Percentiles rank a stretch among this genome's conserved stretches.
phyloP scores from a whole-genome alignment of 371 early-diverging fungal genomes.

The Mortierella sp. region DNA sequence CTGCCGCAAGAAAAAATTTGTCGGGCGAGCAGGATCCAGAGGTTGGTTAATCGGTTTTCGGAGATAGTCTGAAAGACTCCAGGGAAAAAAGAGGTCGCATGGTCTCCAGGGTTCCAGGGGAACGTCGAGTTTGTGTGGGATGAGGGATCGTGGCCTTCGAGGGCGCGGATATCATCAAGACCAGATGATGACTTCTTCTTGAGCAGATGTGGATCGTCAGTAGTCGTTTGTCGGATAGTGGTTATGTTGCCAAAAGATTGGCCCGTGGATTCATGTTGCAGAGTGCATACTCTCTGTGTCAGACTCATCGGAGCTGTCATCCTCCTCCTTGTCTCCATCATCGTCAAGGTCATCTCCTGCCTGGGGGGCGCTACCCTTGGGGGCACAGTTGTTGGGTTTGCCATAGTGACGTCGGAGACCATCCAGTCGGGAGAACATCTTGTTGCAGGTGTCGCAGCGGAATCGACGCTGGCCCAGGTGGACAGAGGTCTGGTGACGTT shows the following conservation, averaged over 20 bases:
- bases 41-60: neutral
- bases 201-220: constrained; percentile 14
- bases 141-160: constrained; percentile 20
- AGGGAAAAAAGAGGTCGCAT: neutral
- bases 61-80: neutral
- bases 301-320: constrained; percentile 1
- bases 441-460: constrained; percentile 67
- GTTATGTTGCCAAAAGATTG: constrained; percentile 13
- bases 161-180: constrained; percentile 20
- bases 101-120: constrained; percentile 35
- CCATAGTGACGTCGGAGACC: constrained; percentile 73
- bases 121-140: constrained; percentile 14
- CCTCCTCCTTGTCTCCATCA: neutral
- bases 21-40: neutral
- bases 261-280: constrained; percentile 24
- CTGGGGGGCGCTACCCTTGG: neutral
- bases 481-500: constrained; percentile 57
- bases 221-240: constrained; percentile 10
- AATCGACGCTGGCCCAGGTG: constrained; percentile 72
- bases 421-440: constrained; percentile 76
- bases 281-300: constrained; percentile 19
- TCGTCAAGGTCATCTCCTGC: neutral
- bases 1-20: neutral
- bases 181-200: neutral
- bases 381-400: constrained; percentile 57